Evolutionary conservation across 2,329 filamentous ascomycete genomes (phyloP), one percentile per base, ranked within the genome.

Genomic region (Fusarium graminum): DNA sequence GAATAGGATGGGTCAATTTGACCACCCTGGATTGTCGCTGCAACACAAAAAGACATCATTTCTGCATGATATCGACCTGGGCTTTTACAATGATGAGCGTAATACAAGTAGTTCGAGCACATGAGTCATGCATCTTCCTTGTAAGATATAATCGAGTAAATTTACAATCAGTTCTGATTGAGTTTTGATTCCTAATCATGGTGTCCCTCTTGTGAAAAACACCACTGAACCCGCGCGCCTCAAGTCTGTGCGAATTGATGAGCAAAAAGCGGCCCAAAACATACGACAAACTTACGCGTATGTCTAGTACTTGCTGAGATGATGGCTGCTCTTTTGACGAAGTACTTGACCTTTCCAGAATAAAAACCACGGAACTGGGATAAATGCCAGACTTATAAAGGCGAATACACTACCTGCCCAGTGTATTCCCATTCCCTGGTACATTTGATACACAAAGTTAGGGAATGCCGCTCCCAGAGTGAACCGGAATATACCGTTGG

Each of bases 331-430:
- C 40, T 17, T 65, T 3, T 16, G 10, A 3, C 60, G 22, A 12
- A 60, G 26, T 7, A 36, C 4, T 6, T n/a, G 40, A 12, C 59
- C 43, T 11, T 63, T 58, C 38, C 46, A 49, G 22, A 63, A 58
- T 5, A 63, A 28, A 7, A 55, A 5, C 19, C 19, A 43, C 3
- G 45, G 56, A 3, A 58, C 47, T 1, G 61, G 38, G 4, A 63
- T 44, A 8, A 58, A 58, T 0, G 41, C 50, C 13, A 52, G 13
- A 4, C 52, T 63, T 5, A 41, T 47, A 7, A 63, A 49, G 1
- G 49, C 49, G 26, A 47, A 52, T 6, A 52, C 11, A 17, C 41
- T 41, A 2, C 61, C 28, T 14, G 14, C 61, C 61, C 45, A 65
- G 14, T 61, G 39, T 3, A 49, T 43, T 1, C 38, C 50, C n/a